These are phyloP conservation scores for Acanthamoeba royreba DNA, from an alignment of 208 protist genomes.

Conservation along the genomic window DNA sequence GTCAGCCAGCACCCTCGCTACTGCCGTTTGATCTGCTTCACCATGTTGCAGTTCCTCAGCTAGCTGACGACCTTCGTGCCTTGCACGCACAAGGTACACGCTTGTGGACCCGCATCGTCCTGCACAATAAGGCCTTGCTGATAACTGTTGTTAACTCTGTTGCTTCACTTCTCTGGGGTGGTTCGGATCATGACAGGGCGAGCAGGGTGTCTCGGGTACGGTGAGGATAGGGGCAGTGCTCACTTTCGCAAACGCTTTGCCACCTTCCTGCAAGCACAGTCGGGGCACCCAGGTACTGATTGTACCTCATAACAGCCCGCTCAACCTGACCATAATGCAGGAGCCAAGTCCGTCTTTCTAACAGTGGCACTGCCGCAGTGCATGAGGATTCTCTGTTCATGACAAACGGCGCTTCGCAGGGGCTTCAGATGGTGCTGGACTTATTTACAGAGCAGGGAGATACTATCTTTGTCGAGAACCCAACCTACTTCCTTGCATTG, in stretches of 20 bases:
- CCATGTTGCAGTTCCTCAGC: not conserved
- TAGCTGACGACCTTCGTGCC: not conserved
- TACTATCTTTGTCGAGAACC: constrained; percentile 26
- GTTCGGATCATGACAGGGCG: not conserved
- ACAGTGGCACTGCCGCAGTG: not conserved
- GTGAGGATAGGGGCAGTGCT: not conserved
- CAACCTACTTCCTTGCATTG: constrained; percentile 14
- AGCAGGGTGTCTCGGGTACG: not conserved
- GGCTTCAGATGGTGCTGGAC: constrained; percentile 12
- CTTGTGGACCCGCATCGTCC: not conserved
- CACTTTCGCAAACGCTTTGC: not conserved
- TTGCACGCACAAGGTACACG: not conserved
- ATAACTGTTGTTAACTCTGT: not conserved
- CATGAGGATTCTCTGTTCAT: not conserved
- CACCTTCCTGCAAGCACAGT: not conserved
- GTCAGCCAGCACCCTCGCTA: not conserved
- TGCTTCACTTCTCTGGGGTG: not conserved
- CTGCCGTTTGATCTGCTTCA: not conserved
- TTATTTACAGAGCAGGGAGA: not conserved
- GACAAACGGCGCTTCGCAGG: not conserved
- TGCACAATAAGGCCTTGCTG: too few relatives aligned
- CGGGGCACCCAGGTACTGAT: not conserved
- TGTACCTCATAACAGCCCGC: not conserved
- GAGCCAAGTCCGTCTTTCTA: not conserved
- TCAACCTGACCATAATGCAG: not conserved